Evolutionary conservation across 331 rosid species (phyloP), one percentile per base, ranked within the genome.

Genomic region (Dryas integrifolia): DNA sequence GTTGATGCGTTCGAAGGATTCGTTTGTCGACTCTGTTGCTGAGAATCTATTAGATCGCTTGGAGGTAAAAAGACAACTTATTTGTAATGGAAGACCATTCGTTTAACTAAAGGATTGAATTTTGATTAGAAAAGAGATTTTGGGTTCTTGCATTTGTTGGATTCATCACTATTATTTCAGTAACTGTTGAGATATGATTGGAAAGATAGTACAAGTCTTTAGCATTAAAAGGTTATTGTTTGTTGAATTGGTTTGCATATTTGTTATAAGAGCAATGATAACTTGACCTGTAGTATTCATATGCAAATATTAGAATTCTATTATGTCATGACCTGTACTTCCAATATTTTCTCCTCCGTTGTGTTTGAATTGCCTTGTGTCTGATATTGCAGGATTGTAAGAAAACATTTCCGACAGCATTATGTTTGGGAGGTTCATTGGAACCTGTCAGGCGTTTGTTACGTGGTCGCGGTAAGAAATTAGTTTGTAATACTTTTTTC

Each of bases 401-500:
- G 79, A 94, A 85, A 84, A 75, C 87, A 73, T 94, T 94, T 80
- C 96, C 97, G 1, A 76, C 89, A 6, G 95, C 98, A 26, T 87
- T 94, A 73, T 94, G 97, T 79, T 80, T 89, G 70, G 98, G 98
- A 30, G 98, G 98, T 70, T 85, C 96, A 3, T 51, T 91, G 72
- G 90, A 83, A 80, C 80, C 97, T 9, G 60, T 94, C 80, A 84
- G 85, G 64, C 83, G 87, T 65, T 77, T 83, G 53, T 84, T 89
- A 56, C 66, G 24, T 35, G 79, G 81, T 69, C 96, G 76, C 18
- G 95, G 98, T 93, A 79, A 64, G 80, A 24, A 67, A 5, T 71
- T 71, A 13, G 2, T 9, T 51, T 12, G 12, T 51, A 48, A 6
- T 35, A 47, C 47, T 57, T 16, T 67, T 24, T 21, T 45, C 7